Evolutionary conservation across 2,329 filamentous ascomycete species (phyloP).

Genomic region (Aspergillus novoparasiticus): DNA sequence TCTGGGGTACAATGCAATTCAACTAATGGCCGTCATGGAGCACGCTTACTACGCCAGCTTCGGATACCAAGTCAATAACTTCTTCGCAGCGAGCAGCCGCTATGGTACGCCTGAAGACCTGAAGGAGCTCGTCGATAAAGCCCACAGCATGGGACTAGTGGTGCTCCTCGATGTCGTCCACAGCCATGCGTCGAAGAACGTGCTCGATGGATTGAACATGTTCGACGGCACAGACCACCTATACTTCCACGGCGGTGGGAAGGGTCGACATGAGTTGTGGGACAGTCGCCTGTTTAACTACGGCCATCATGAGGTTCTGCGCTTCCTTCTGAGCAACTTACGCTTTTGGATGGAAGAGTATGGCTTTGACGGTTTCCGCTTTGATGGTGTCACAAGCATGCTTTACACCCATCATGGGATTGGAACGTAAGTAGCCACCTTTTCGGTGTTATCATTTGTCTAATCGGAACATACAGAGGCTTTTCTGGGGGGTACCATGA

Average conservation of each 20-base stretch:
- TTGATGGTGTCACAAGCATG: constrained; percentile 98
- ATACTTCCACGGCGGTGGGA: constrained; percentile 88
- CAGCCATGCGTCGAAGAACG: constrained; percentile 97
- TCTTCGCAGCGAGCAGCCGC: constrained; percentile 95
- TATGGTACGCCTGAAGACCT: constrained; percentile 93
- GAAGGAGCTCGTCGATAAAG: constrained; percentile 94
- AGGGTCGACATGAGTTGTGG: constrained; percentile 90
- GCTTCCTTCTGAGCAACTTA: constrained; percentile 94
- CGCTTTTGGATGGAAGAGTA: constrained; percentile 99
- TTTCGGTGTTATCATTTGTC: neutral
- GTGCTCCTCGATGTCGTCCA: constrained; percentile 95
- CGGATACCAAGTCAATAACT: constrained; percentile 97
- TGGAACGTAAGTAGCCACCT: constrained; percentile 71
- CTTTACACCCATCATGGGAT: constrained; percentile 95
- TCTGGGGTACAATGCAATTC: constrained; percentile 95
- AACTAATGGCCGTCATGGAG: constrained; percentile 99
- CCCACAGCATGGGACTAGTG: constrained; percentile 85
- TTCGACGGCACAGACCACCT: constrained; percentile 94
- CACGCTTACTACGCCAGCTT: constrained; percentile 99
- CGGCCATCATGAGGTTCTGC: constrained; percentile 86
- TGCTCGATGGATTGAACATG: constrained; percentile 89
- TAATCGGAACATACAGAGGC: constrained; percentile 57
- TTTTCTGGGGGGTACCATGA: constrained; percentile 98
- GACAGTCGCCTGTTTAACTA: constrained; percentile 98
- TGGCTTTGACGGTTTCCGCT: constrained; percentile 92